phyloP scores from a whole-genome alignment of 108 stramenopile genomes.

The Cylindrotheca fusiformis region DNA sequence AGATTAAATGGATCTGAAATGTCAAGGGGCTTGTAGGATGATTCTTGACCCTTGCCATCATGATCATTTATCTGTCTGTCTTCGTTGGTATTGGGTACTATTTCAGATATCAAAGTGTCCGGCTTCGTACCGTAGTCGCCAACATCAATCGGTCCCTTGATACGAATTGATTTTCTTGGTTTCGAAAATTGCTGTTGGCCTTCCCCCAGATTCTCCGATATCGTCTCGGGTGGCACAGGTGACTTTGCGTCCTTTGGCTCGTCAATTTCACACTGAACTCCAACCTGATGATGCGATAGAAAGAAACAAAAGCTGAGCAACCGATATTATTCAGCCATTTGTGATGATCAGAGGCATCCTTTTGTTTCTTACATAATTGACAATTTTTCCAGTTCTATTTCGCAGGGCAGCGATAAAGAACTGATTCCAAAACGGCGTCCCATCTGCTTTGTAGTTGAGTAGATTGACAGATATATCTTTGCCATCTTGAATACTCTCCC shows the following conservation, averaged over 20 bases:
- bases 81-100: neutral
- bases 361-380: constrained; percentile 9
- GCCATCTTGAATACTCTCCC: constrained; percentile 55
- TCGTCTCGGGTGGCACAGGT: neutral
- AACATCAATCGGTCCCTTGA: neutral
- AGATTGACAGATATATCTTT: constrained; percentile 64
- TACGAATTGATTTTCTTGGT: neutral
- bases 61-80: too few species aligned
- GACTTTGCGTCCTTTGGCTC: neutral
- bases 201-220: neutral
- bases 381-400: constrained; percentile 51
- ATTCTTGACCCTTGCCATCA: too few species aligned
- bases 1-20: too few species aligned
- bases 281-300: neutral
- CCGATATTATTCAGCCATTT: too few species aligned
- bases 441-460: constrained; percentile 80
- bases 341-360: too few species aligned
- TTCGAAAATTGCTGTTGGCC: too few species aligned
- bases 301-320: neutral
- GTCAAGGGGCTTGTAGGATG: too few species aligned
- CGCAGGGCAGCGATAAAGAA: constrained; percentile 73
- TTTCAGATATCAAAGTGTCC: neutral
- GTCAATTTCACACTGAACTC: neutral
- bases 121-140: neutral
- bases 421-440: constrained; percentile 83